Percentiles rank a stretch among this genome's conserved stretches.
phyloP scores from a whole-genome alignment of 108 stramenopile genomes.

The Pseudonitzschia delicatissima region DNA sequence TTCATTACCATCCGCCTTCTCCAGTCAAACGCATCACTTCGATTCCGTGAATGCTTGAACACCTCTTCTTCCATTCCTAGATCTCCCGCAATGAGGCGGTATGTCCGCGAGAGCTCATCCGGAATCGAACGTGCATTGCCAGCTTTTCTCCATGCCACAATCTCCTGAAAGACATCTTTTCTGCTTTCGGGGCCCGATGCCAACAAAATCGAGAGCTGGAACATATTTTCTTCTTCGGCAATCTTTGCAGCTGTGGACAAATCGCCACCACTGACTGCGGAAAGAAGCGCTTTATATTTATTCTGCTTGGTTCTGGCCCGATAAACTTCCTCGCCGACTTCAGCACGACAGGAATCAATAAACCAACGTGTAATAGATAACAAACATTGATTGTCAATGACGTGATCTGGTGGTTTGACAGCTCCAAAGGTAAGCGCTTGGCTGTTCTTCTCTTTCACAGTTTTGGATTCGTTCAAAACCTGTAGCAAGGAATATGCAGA shows the following conservation, averaged over 20 bases:
- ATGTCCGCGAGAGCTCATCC: constrained; percentile 42
- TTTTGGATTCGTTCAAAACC: not conserved
- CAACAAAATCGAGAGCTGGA: constrained; percentile 57
- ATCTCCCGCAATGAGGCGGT: constrained; percentile 49
- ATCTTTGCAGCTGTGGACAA: constrained; percentile 45
- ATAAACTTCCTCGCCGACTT: constrained; percentile 16
- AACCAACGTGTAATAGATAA: constrained; percentile 21
- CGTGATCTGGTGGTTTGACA: not conserved
- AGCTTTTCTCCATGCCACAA: constrained; percentile 45
- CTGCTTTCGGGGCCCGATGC: constrained; percentile 35
- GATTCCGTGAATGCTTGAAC: constrained; percentile 27
- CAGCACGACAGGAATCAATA: constrained; percentile 20
- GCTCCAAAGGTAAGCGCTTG: not conserved
- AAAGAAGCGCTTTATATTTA: constrained; percentile 53
- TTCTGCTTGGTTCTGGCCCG: not conserved
- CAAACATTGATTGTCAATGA: constrained; percentile 3
- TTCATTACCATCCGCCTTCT: constrained; percentile 67
- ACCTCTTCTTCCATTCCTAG: constrained; percentile 51
- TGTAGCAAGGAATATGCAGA: constrained; percentile 25
- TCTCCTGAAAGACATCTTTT: constrained; percentile 30
- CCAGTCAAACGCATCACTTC: constrained; percentile 54
- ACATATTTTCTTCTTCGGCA: constrained; percentile 47
- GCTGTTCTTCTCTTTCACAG: not conserved
- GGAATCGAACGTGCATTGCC: constrained; percentile 35
- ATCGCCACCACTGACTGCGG: constrained; percentile 70